phyloP scores from a whole-genome alignment of 768 basidiomycete species.

The Galerina marginata region DNA sequence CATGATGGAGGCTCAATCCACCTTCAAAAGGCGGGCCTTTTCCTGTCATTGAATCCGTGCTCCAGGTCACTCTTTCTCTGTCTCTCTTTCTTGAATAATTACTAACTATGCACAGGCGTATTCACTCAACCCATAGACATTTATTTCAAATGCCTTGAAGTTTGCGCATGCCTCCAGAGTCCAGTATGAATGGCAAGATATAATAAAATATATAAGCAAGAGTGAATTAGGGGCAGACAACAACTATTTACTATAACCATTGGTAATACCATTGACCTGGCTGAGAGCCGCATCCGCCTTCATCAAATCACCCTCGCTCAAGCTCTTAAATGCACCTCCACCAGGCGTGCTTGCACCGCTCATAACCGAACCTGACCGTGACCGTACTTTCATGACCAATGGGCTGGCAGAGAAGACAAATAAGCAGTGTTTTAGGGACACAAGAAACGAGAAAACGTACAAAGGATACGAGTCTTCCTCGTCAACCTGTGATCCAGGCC shows the following conservation, averaged over 20 bases:
- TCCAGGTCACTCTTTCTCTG: slow-evolving; percentile 40
- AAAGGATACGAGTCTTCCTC: slow-evolving; percentile 93
- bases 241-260: slow-evolving; percentile 15
- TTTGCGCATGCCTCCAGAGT: too few relatives aligned
- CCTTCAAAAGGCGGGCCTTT: slow-evolving; percentile 62
- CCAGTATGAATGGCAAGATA: neutral
- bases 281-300: slow-evolving; percentile 89
- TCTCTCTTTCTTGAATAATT: neutral
- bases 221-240: neutral
- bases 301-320: slow-evolving; percentile 87
- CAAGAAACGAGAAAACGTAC: slow-evolving; percentile 50
- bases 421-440: neutral
- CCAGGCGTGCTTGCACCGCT: slow-evolving; percentile 83
- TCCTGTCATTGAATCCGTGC: slow-evolving; percentile 65
- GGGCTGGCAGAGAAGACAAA: slow-evolving; percentile 56
- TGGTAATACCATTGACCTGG: slow-evolving; percentile 41
- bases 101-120: slow-evolving; percentile 5
- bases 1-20: slow-evolving; percentile 18
- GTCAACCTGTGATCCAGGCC: slow-evolving; percentile 67
- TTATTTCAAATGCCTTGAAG: too few relatives aligned
- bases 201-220: slow-evolving; percentile 8
- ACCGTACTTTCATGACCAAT: slow-evolving; percentile 88
- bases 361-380: slow-evolving; percentile 76
- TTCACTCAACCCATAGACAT: too few relatives aligned
- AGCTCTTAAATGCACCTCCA: slow-evolving; percentile 73